Conservation (phyloP, 2,329 filamentous ascomycete species). For the Graphiopsis chlorocephala region DNA sequence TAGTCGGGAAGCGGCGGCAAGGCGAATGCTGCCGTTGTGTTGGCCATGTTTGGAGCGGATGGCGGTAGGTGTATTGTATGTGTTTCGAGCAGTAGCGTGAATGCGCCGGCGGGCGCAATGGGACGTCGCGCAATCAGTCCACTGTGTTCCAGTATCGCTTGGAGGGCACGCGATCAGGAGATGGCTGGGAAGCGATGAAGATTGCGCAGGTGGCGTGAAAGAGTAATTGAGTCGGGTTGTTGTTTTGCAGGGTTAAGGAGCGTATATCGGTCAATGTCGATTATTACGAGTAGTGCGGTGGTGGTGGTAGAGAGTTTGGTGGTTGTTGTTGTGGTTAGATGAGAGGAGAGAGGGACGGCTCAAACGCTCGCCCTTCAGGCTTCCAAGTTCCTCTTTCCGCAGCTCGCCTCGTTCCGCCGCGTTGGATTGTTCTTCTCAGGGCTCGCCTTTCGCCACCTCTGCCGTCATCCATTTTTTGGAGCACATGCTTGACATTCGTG, state of each 20-base stretch:
- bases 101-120: slow-evolving; percentile 12
- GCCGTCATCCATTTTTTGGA: slow-evolving; percentile 13
- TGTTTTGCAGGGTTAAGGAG: slow-evolving; percentile 4
- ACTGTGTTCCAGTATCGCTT: slow-evolving; percentile 15
- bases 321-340: slow-evolving; percentile 7
- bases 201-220: background rate
- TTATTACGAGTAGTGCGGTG: background rate
- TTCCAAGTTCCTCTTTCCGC: background rate
- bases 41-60: slow-evolving; percentile 27
- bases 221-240: background rate
- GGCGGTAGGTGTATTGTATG: background rate
- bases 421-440: background rate
- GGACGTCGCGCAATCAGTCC: slow-evolving; percentile 12
- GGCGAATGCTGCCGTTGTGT: slow-evolving; percentile 52
- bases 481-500: background rate
- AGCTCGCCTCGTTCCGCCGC: background rate
- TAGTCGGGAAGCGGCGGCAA: slow-evolving; percentile 87
- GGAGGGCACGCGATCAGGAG: slow-evolving; percentile 18
- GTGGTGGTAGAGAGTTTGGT: background rate
- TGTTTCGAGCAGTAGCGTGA: background rate
- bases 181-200: slow-evolving; percentile 9
- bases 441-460: slow-evolving; percentile 1
- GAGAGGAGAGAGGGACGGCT: background rate
- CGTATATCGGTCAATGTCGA: slow-evolving; percentile 16
- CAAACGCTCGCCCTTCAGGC: background rate